Base-by-base conservation (phyloP, 225 moss, liverwort and hornwort species). In the Neckera pumila region DNA sequence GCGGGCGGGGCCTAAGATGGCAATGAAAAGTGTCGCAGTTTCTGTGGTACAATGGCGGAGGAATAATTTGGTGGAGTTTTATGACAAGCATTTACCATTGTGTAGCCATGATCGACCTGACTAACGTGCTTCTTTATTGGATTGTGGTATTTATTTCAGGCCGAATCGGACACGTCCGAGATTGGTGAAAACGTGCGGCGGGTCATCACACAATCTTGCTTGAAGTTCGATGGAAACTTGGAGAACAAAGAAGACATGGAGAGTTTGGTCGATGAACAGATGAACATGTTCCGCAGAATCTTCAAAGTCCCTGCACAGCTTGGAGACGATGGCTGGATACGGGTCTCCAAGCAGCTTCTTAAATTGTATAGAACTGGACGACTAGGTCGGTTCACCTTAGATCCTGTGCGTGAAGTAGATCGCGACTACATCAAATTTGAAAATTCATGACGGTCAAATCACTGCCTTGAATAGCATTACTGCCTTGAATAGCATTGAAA, bases 311-410 rank as follows among this genome's bases (percentile, higher is more conserved):
- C 99, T 80, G 81, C 90, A 16, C 94, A 96, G 88, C 91, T 97
- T 33, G 97, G 96, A 67, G 96, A 96, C 83, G 97, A 94, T 81
- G 99, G 99, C 13, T 93, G 96, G 94, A 95, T 95, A 86, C 95
- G 97, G 22, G 99, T 99, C 71, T 92, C 99, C 20, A 94, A 97
- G 86, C 97, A 96, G 81, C 92, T 97, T 45, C 92, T 99, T 12
- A 95, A 96, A 75, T 59, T 97, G 88, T 99, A 95, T 82, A 96
- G 99, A 88, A 96, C 92, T 88, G 96, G 99, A 49, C 91, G 90
- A 78, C 92, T 97, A 34, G 99, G 97, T 87, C 95, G 92, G 65
- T 96, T 93, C 67, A 99, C 99, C 17, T 88, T 97, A 84, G 99
- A 97, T 54, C 86, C 90, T 88, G 95, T 95, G 87, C 96, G 97